These are phyloP conservation scores for Thelonectria rubi DNA, from an alignment of 2,329 filamentous ascomycete species.

Conservation along the genomic window DNA sequence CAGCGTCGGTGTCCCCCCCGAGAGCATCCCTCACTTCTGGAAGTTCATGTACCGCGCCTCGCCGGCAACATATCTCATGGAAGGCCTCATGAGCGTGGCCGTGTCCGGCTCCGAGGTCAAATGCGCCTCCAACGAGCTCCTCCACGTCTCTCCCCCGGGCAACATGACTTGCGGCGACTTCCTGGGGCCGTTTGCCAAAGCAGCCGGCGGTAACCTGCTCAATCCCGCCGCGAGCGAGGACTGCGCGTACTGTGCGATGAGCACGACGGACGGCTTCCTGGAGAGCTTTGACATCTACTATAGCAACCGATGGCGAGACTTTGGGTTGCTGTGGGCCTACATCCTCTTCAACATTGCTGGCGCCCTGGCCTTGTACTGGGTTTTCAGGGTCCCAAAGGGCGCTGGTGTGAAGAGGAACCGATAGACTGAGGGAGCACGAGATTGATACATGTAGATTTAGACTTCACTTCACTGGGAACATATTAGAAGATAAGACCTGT, in stretches of 20 bases:
- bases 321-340: slow-evolving; percentile 63
- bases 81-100: slow-evolving; percentile 60
- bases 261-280: slow-evolving; percentile 51
- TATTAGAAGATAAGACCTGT: background rate
- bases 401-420: slow-evolving; percentile 34
- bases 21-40: slow-evolving; percentile 72
- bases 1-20: slow-evolving; percentile 67
- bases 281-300: slow-evolving; percentile 55
- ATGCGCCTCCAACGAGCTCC: slow-evolving; percentile 53
- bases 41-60: slow-evolving; percentile 75
- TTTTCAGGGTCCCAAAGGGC: slow-evolving; percentile 46
- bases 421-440: background rate
- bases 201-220: slow-evolving; percentile 57
- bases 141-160: slow-evolving; percentile 63
- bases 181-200: slow-evolving; percentile 53
- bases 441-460: background rate
- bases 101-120: slow-evolving; percentile 34
- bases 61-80: slow-evolving; percentile 74
- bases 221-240: slow-evolving; percentile 52
- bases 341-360: slow-evolving; percentile 58
- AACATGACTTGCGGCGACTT: slow-evolving; percentile 62
- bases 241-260: slow-evolving; percentile 56
- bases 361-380: slow-evolving; percentile 59
- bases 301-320: slow-evolving; percentile 63
- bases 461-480: background rate